These are phyloP conservation scores for Hygrophoropsis aurantiaca DNA, from an alignment of 768 basidiomycete species.

Conservation along the genomic window DNA sequence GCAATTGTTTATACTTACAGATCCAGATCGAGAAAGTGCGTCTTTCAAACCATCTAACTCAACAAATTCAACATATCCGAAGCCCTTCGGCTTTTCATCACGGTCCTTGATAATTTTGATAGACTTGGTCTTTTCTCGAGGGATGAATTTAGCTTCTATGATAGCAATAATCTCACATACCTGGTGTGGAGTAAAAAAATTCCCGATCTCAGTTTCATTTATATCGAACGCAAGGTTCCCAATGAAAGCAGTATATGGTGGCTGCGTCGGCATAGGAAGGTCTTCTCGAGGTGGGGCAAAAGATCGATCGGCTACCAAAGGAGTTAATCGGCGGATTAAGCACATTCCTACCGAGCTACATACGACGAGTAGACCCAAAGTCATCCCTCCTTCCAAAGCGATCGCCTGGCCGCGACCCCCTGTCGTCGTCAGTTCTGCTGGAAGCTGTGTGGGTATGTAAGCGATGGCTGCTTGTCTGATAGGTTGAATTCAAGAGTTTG, in stretches of 20 bases:
- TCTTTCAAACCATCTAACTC: conserved; percentile 84
- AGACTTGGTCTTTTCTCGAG: conserved; percentile 62
- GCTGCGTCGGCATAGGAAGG: conserved; percentile 90
- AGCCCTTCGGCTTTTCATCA: conserved; percentile 95
- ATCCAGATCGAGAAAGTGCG: conserved; percentile 70
- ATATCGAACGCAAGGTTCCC: conserved; percentile 96
- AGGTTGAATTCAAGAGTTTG: conserved; percentile 5
- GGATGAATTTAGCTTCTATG: not conserved
- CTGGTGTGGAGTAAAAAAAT: conserved; percentile 71
- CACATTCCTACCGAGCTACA: conserved; percentile 24
- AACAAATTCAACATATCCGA: conserved; percentile 96
- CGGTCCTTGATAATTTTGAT: conserved; percentile 92
- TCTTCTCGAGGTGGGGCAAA: conserved; percentile 75
- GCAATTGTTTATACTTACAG: conserved; percentile 45
- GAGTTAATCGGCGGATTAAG: conserved; percentile 9
- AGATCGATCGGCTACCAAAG: conserved; percentile 52
- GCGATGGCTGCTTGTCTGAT: conserved; percentile 9
- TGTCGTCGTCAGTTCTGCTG: conserved; percentile 66
- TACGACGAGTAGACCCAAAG: conserved; percentile 61
- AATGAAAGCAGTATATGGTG: conserved; percentile 96
- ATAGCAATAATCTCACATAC: conserved; percentile 35
- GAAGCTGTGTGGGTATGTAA: conserved; percentile 50
- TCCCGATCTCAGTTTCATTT: conserved; percentile 76
- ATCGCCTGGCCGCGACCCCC: conserved; percentile 45
- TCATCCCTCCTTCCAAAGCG: conserved; percentile 64